phyloP scores from a whole-genome alignment of 805 yeast species.

The Kazachstania kunashirensis region DNA sequence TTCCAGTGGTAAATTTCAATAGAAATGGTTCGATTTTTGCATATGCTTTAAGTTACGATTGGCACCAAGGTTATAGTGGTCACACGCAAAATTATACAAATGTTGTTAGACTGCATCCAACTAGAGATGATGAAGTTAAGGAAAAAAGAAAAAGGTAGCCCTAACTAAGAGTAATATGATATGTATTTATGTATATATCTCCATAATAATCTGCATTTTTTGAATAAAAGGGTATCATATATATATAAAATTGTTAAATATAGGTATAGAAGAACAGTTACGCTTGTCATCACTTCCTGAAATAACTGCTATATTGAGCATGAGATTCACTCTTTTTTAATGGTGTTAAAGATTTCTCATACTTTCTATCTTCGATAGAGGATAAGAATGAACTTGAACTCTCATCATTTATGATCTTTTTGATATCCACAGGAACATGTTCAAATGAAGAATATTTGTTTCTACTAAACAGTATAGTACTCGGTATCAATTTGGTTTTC shows the following conservation, averaged over 20 bases:
- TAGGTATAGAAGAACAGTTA: too few relatives aligned
- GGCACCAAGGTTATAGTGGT: conserved; percentile 83
- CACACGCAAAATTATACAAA: conserved; percentile 70
- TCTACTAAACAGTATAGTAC: conserved; percentile 12
- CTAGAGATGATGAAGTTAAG: conserved; percentile 78
- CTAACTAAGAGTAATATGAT: too few relatives aligned
- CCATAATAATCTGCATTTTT: too few relatives aligned
- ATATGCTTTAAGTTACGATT: conserved; percentile 86
- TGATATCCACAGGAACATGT: conserved; percentile 9
- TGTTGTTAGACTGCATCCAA: conserved; percentile 70
- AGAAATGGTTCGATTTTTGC: conserved; percentile 78
- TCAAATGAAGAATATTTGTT: conserved; percentile 16
- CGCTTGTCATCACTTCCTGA: too few relatives aligned
- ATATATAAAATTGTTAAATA: too few relatives aligned
- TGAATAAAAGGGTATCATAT: too few relatives aligned
- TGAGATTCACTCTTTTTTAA: too few relatives aligned
- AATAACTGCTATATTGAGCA: too few relatives aligned
- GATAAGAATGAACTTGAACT: background rate
- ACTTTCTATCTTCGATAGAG: background rate
- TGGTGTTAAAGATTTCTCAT: too few relatives aligned
- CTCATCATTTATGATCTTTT: conserved; percentile 7
- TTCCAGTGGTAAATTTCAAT: conserved; percentile 74
- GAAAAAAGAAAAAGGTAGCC: conserved; percentile 32
- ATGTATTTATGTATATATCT: background rate
- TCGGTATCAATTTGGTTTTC: too few relatives aligned